Percentiles rank a stretch among this genome's conserved stretches.
Conservation (phyloP, 2,329 filamentous ascomycete genomes). For the Aspergillus proliferans region DNA sequence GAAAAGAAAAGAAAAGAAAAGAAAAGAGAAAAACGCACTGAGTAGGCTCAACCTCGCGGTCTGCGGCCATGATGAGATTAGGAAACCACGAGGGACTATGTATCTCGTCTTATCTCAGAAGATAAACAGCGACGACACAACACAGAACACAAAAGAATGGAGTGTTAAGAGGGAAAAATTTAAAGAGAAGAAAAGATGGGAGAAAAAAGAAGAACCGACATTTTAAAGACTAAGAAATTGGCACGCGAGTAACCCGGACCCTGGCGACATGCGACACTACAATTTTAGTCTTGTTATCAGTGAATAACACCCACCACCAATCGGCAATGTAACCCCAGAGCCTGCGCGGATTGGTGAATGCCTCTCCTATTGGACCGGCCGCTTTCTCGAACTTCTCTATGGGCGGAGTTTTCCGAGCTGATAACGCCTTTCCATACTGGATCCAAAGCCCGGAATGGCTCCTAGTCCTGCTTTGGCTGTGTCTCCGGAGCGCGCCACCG, state of each 20-base stretch:
- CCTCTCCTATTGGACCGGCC: no score
- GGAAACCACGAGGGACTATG: background rate
- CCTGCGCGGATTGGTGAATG: background rate
- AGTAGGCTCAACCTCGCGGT: slow-evolving; percentile 21
- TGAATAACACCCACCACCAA: no score
- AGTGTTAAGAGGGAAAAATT: background rate
- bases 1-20: background rate
- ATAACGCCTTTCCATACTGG: no score
- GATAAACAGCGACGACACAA: no score
- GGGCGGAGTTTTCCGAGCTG: no score
- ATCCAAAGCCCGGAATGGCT: no score
- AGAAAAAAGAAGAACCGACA: slow-evolving; percentile 1
- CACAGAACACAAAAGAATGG: background rate
- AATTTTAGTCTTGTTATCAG: background rate
- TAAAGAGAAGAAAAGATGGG: background rate
- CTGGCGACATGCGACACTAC: background rate
- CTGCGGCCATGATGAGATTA: slow-evolving; percentile 19
- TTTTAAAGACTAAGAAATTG: slow-evolving; percentile 1
- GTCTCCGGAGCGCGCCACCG: no score
- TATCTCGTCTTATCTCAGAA: no score
- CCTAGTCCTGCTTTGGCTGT: no score
- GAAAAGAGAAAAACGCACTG: background rate
- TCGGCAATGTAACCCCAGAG: background rate
- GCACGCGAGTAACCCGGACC: background rate
- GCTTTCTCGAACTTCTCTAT: no score